Evolutionary conservation across 2,329 filamentous ascomycete genomes (phyloP).

Genomic region (Clonostachys byssicola): DNA sequence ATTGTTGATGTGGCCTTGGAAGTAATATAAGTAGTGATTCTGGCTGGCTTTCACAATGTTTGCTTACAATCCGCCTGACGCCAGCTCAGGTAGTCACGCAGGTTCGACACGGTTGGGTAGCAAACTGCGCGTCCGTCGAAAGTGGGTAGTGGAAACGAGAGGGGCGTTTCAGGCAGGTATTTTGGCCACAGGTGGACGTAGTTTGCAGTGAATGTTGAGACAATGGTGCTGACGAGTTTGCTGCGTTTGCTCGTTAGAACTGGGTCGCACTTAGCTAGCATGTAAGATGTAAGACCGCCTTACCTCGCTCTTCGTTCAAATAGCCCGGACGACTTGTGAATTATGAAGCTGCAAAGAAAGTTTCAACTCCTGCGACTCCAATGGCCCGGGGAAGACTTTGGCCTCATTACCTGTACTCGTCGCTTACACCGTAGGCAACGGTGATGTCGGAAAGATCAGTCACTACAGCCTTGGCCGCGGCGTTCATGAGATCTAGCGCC

Average conservation of each 20-base stretch:
- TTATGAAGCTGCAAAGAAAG: slow-evolving; percentile 65
- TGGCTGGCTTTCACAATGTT: too few relatives aligned
- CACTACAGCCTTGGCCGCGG: slow-evolving; percentile 80
- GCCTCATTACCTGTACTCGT: slow-evolving; percentile 71
- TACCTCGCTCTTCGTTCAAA: slow-evolving; percentile 84
- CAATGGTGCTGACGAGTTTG: slow-evolving; percentile 86
- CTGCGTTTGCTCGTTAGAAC: slow-evolving; percentile 32
- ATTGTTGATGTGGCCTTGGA: slow-evolving; percentile 89
- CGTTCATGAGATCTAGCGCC: slow-evolving; percentile 91
- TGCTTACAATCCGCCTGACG: slow-evolving; percentile 87
- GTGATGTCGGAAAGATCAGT: slow-evolving; percentile 79
- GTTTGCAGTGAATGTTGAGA: slow-evolving; percentile 89
- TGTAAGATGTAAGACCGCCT: slow-evolving; percentile 9
- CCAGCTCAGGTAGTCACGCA: slow-evolving; percentile 96
- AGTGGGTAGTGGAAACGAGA: slow-evolving; percentile 74
- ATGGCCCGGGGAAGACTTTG: neutral
- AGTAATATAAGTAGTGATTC: neutral
- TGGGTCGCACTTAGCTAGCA: neutral
- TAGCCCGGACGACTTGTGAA: slow-evolving; percentile 75
- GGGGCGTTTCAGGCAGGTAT: slow-evolving; percentile 67
- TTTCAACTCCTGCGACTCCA: slow-evolving; percentile 3
- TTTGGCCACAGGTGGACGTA: slow-evolving; percentile 79
- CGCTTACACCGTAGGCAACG: slow-evolving; percentile 88
- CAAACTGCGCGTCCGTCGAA: slow-evolving; percentile 91
- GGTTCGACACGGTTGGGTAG: slow-evolving; percentile 77